Conservation (phyloP, 331 rosid species). For the Telfairia occidentalis region DNA sequence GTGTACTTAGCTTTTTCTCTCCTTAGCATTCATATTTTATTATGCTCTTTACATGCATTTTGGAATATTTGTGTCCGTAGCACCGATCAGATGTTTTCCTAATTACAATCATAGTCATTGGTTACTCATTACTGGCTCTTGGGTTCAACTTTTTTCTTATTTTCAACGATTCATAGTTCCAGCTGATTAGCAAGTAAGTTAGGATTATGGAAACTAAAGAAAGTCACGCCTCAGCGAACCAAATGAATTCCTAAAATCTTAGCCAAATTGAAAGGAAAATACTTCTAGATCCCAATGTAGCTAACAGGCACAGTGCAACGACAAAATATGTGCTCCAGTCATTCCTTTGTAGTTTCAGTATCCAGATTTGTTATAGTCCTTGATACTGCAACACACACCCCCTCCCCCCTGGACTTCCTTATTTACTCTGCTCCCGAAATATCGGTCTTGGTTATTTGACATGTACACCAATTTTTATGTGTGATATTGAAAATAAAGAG, state of each 20-base stretch:
- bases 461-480: not conserved
- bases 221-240: not conserved
- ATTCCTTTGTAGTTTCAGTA: not conserved
- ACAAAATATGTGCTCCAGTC: not conserved
- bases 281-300: not conserved
- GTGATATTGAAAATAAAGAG: not conserved
- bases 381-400: not conserved
- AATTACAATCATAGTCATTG: not conserved
- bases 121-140: not conserved
- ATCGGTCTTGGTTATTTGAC: not conserved
- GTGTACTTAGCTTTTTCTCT: not conserved
- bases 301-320: not conserved
- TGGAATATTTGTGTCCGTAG: not conserved
- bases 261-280: not conserved
- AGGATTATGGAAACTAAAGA: not conserved
- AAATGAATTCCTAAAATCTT: not conserved
- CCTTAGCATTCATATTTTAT: too few species aligned
- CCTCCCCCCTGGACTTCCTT: not conserved
- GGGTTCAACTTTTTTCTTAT: not conserved
- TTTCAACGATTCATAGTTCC: not conserved
- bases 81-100: not conserved
- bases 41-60: not conserved
- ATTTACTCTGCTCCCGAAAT: not conserved
- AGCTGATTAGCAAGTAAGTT: not conserved
- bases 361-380: not conserved